A percentile compares a stretch with the other conserved stretches of the same genome.
These are phyloP conservation scores for Aspergillus bombycis DNA, from an alignment of 2,329 filamentous ascomycete species.

Conservation along the genomic window DNA sequence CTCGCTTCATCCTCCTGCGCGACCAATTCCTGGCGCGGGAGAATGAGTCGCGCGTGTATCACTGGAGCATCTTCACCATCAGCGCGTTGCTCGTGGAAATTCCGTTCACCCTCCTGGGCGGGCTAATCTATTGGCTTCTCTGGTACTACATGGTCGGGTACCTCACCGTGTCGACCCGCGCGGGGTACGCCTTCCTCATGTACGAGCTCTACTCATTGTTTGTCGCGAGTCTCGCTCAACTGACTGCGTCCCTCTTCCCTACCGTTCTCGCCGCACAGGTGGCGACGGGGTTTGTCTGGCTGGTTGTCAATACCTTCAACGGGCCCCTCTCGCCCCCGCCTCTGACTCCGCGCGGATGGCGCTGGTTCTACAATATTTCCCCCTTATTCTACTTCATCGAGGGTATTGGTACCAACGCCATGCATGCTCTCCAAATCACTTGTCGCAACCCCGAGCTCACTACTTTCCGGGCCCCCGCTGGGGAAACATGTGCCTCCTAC, in stretches of 20 bases:
- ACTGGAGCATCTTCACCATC: constrained; percentile 19
- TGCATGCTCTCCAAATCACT: constrained; percentile 64
- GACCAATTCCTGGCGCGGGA: constrained; percentile 18
- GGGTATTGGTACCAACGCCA: constrained; percentile 73
- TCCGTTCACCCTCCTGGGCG: constrained; percentile 62
- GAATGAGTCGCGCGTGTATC: constrained; percentile 14
- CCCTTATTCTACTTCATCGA: constrained; percentile 78
- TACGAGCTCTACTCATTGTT: constrained; percentile 75
- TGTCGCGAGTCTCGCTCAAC: constrained; percentile 66
- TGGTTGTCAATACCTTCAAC: constrained; percentile 79
- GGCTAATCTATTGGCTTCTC: constrained; percentile 75
- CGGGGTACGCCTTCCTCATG: constrained; percentile 84
- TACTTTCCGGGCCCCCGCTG: background rate
- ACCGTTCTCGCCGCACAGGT: constrained; percentile 75
- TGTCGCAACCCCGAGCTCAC: constrained; percentile 47
- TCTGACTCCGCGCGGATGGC: constrained; percentile 75
- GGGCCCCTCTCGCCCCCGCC: constrained; percentile 77
- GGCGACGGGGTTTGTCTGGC: constrained; percentile 77
- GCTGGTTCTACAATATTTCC: constrained; percentile 80
- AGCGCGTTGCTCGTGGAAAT: constrained; percentile 17
- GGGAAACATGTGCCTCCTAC: constrained; percentile 4
- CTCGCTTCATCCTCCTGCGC: constrained; percentile 18
- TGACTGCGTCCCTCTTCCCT: constrained; percentile 69
- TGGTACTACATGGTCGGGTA: constrained; percentile 81
- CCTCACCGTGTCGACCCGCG: constrained; percentile 60